Percentiles rank a stretch among this genome's conserved stretches.
These are phyloP conservation scores for Madurella mycetomatis DNA, from an alignment of 2,329 filamentous ascomycete species.

Conservation along the genomic window DNA sequence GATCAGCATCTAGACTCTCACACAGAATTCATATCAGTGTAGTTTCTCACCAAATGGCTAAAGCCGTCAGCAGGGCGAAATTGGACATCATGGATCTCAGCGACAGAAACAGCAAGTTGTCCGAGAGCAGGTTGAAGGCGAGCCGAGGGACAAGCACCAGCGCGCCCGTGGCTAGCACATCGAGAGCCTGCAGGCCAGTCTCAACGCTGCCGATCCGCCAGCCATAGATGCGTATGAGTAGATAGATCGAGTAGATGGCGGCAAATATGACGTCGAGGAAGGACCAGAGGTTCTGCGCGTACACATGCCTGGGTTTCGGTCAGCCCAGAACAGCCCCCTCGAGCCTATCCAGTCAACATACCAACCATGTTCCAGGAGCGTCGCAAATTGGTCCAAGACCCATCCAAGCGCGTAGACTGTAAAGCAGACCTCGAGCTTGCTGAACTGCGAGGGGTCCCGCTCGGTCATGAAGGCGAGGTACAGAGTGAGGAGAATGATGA, in stretches of 20 bases:
- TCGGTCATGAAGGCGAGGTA: constrained; percentile 70
- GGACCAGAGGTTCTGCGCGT: constrained; percentile 84
- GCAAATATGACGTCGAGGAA: constrained; percentile 79
- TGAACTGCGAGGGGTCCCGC: constrained; percentile 55
- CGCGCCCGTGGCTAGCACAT: constrained; percentile 74
- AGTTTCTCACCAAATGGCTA: constrained; percentile 60
- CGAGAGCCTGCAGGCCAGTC: constrained; percentile 62
- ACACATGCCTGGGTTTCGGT: constrained; percentile 58
- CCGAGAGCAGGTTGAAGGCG: constrained; percentile 77
- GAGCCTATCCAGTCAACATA: constrained; percentile 26
- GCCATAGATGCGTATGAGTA: constrained; percentile 63
- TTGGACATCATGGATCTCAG: constrained; percentile 81
- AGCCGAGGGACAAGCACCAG: constrained; percentile 73
- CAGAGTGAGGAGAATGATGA: constrained; percentile 61
- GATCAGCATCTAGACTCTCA: constrained; percentile 13
- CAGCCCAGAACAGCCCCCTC: constrained; percentile 34
- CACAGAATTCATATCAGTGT: background rate
- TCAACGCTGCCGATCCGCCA: constrained; percentile 46
- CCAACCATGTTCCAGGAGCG: constrained; percentile 69
- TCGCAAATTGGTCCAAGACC: constrained; percentile 73
- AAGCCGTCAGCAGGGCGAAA: constrained; percentile 69
- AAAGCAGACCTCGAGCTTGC: constrained; percentile 61
- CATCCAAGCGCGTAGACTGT: constrained; percentile 72
- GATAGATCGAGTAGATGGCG: constrained; percentile 65
- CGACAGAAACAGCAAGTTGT: constrained; percentile 79